Evolutionary conservation across 176 grass and related monocot genomes (phyloP).

Genomic region (Themeda triandra): DNA sequence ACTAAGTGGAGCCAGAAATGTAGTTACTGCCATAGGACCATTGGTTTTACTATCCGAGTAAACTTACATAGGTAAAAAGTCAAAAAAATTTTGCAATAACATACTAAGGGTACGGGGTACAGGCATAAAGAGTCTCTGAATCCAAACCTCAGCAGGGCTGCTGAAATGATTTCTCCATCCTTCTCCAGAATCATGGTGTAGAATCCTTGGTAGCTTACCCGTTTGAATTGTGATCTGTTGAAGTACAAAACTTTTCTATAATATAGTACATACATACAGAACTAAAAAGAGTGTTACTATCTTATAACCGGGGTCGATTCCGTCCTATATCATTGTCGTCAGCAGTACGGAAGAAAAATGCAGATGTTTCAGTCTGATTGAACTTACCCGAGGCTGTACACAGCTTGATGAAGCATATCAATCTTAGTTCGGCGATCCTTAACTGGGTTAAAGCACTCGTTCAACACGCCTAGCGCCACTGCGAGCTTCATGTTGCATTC

Average conservation of each 20-base stretch:
- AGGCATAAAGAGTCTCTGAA: neutral
- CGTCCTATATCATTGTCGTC: neutral
- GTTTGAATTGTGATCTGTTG: conserved; percentile 61
- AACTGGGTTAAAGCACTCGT: conserved; percentile 75
- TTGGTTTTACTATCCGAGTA: neutral
- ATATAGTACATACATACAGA: neutral
- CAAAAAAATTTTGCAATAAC: neutral
- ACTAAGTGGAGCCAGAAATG: neutral
- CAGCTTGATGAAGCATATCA: conserved; percentile 66
- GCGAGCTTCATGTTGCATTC: conserved; percentile 55
- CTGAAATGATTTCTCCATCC: conserved; percentile 60
- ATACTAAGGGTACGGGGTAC: neutral
- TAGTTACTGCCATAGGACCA: neutral
- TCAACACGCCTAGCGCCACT: conserved; percentile 52
- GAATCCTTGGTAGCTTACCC: conserved; percentile 72
- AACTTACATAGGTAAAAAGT: neutral
- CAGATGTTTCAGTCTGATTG: neutral
- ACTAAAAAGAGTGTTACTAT: neutral
- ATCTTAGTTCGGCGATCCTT: conserved; percentile 57
- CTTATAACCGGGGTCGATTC: neutral
- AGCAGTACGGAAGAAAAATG: neutral
- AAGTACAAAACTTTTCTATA: neutral
- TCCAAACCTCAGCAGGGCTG: conserved; percentile 56
- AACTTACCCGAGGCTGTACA: conserved; percentile 63
- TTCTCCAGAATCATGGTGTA: conserved; percentile 72